These are phyloP conservation scores for Boletus reticulatus DNA, from an alignment of 768 basidiomycete genomes.

Conservation along the genomic window DNA sequence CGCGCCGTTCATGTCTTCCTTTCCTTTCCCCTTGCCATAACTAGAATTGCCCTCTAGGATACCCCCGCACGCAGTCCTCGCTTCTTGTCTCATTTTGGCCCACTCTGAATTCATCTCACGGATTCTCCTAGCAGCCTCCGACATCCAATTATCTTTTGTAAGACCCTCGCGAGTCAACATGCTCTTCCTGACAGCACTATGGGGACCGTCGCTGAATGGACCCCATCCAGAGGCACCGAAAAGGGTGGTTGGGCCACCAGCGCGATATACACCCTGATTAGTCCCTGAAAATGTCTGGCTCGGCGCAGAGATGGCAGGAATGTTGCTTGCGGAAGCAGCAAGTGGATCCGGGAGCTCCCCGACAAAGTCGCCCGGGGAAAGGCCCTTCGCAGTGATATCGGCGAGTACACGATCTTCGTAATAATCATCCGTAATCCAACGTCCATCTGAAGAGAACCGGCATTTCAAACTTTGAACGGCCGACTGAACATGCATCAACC, in stretches of 20 bases:
- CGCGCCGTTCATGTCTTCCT: conserved; percentile 29
- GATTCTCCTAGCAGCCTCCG: conserved; percentile 65
- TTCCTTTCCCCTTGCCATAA: conserved; percentile 32
- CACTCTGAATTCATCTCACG: conserved; percentile 63
- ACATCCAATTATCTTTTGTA: conserved; percentile 92
- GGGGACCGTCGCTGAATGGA: conserved; percentile 84
- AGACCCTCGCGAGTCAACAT: conserved; percentile 77
- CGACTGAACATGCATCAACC: background rate
- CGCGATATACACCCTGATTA: conserved; percentile 73
- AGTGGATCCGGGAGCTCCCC: conserved; percentile 80
- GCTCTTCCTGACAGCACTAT: conserved; percentile 82
- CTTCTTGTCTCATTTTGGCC: conserved; percentile 54
- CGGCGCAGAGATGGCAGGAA: conserved; percentile 34
- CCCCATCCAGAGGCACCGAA: conserved; percentile 85
- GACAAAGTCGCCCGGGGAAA: conserved; percentile 79
- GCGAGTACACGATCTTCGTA: conserved; percentile 82
- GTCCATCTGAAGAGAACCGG: conserved; percentile 58
- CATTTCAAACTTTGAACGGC: background rate
- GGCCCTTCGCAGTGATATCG: conserved; percentile 77
- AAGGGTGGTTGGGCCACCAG: conserved; percentile 90
- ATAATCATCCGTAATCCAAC: conserved; percentile 95
- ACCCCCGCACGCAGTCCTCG: conserved; percentile 51
- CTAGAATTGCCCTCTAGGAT: conserved; percentile 35
- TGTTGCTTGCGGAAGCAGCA: conserved; percentile 43
- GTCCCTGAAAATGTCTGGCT: conserved; percentile 41